Conservation (phyloP, 257 asterid species). For the Fraxinus cuspidata region DNA sequence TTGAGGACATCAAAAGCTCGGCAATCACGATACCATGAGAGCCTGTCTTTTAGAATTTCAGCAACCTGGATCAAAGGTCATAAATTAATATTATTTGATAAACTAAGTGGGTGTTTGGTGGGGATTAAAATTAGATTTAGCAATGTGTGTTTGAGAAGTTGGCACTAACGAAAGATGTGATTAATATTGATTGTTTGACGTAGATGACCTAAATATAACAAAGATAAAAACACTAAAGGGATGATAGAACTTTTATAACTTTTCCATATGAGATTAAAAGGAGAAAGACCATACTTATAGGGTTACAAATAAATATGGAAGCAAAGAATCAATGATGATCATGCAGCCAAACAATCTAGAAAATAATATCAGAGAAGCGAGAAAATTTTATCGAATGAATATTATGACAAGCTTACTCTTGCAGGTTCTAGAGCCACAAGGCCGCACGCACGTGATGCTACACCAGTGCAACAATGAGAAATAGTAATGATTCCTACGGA, state of each 20-base stretch:
- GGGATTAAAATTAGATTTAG: too few species aligned
- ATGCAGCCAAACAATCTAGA: not conserved
- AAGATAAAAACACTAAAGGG: not conserved
- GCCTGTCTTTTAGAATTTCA: slow-evolving; percentile 93
- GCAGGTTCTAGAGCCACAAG: slow-evolving; percentile 95
- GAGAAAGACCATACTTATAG: too few species aligned
- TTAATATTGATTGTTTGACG: too few species aligned
- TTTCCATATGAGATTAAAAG: not conserved
- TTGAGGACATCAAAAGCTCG: slow-evolving; percentile 87
- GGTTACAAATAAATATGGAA: too few species aligned
- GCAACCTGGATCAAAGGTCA: slow-evolving; percentile 60
- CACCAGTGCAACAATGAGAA: slow-evolving; percentile 61
- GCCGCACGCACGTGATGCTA: slow-evolving; percentile 99
- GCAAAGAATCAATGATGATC: not conserved
- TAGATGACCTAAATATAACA: too few species aligned
- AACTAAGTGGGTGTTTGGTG: too few species aligned
- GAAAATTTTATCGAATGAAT: too few species aligned
- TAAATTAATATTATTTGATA: not conserved
- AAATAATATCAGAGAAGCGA: not conserved
- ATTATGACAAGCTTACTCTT: slow-evolving; percentile 55
- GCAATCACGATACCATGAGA: slow-evolving; percentile 96
- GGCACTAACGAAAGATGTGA: too few species aligned
- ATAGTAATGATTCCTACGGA: slow-evolving; percentile 62
- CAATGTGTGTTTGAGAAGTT: too few species aligned
- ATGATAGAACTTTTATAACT: not conserved